These are phyloP conservation scores for Bipolaris bicolor DNA, from an alignment of 2,329 filamentous ascomycete species.

Conservation along the genomic window DNA sequence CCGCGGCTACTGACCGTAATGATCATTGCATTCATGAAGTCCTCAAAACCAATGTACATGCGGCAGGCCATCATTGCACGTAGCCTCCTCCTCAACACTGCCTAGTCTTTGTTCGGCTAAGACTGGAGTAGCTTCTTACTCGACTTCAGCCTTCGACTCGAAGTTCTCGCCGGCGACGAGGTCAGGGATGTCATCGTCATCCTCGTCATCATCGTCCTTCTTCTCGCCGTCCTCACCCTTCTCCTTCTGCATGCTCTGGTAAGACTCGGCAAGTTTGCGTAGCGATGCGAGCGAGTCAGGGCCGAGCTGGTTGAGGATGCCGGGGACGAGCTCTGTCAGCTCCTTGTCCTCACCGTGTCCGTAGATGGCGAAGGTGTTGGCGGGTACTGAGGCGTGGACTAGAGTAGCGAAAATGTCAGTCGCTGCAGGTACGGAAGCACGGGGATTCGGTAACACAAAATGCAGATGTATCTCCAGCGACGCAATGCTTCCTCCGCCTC, in stretches of 20 bases:
- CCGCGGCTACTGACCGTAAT: slow-evolving; percentile 35
- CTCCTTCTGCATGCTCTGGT: slow-evolving; percentile 98
- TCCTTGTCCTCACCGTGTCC: slow-evolving; percentile 99
- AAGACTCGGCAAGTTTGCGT: slow-evolving; percentile 98
- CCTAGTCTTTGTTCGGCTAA: slow-evolving; percentile 21
- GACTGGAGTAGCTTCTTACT: slow-evolving; percentile 61
- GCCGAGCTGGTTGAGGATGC: slow-evolving; percentile 99
- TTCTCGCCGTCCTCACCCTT: slow-evolving; percentile 77
- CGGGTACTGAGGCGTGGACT: slow-evolving; percentile 96
- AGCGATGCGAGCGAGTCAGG: slow-evolving; percentile 97
- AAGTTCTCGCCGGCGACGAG: slow-evolving; percentile 98
- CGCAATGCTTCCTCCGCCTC: background rate
- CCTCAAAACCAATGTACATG: slow-evolving; percentile 32
- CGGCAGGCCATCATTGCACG: slow-evolving; percentile 29
- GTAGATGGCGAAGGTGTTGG: slow-evolving; percentile 99
- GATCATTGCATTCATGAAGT: slow-evolving; percentile 24
- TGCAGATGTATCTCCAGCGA: background rate
- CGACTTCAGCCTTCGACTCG: slow-evolving; percentile 84
- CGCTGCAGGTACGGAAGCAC: background rate
- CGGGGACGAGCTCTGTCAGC: slow-evolving; percentile 97
- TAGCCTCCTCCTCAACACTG: slow-evolving; percentile 26
- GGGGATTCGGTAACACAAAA: background rate
- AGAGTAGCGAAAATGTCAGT: slow-evolving; percentile 19
- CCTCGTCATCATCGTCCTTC: slow-evolving; percentile 65
- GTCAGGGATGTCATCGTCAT: slow-evolving; percentile 91